Base-by-base conservation (phyloP, 345 rosid genomes). In the Aquilaria sinensis region DNA sequence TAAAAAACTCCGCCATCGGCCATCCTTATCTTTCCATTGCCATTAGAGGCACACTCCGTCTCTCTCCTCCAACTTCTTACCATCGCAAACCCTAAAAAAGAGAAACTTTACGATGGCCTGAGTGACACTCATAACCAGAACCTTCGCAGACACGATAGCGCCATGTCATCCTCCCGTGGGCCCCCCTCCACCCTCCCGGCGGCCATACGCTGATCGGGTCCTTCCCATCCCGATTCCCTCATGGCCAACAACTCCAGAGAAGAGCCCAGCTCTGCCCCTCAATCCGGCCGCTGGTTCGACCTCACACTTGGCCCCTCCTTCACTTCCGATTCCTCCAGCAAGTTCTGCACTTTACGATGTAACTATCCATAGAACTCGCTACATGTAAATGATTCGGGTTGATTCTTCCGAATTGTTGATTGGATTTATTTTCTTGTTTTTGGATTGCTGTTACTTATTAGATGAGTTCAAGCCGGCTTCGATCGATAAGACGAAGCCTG, bases 391-490 rank as follows among this genome's bases (percentile, higher is more conserved):
- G 11, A 1, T 13, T 65, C 12, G 16, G 11, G n/a, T 50, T 30
- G 50, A 2, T 32, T 30, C 10, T 49, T 69, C 13, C 8, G 16
- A 12, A 41, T 62, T 51, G n/a, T 51, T 15, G 31, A 58, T 69
- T 46, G 59, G 45, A 52, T 59, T 47, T 66, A 51, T 59, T 23
- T 61, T 58, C 58, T 47, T 70, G 11, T 61, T 9, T 37, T 9
- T 3, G 43, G 43, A 9, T 37, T 37, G 7, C 3, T 66, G 69
- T 67, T 3, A 9, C 43, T 37, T 37, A 37, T 37, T 9, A 90
- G 90, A 91, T 83, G 93, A 88, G 51, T 92, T 89, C 57, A 88
- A 86, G 73, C 96, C 98, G 2, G 92, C 98, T 48, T 92, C 96
- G 9, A 85, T 92, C 13, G 96, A 92, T 54, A 88, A 89, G 82